Percentiles rank a stretch among this genome's conserved stretches.
These are phyloP conservation scores for Calonectria leucothoes DNA, from an alignment of 2,329 filamentous ascomycete genomes.

Conservation along the genomic window DNA sequence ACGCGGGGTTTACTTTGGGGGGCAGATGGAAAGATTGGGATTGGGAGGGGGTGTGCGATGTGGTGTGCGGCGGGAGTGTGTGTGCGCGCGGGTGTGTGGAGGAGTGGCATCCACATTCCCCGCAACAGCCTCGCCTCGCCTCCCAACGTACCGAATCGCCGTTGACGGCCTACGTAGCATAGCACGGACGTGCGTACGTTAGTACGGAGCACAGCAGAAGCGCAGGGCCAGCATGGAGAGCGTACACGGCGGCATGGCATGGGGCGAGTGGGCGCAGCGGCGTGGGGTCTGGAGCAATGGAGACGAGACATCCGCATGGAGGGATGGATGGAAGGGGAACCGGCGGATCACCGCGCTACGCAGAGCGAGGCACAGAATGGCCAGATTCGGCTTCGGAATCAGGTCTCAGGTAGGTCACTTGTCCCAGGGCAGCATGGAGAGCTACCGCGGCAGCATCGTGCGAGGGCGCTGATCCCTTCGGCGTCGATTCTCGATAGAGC, in stretches of 20 bases:
- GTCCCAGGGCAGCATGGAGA: background rate
- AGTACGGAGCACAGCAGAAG: constrained; percentile 15
- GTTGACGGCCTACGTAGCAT: constrained; percentile 3
- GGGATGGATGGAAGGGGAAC: background rate
- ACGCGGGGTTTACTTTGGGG: constrained; percentile 36
- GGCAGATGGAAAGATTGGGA: constrained; percentile 21
- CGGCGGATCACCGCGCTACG: background rate
- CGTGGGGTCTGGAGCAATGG: constrained; percentile 15
- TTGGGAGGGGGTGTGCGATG: constrained; percentile 25
- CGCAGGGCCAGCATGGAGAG: background rate
- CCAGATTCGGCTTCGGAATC: background rate
- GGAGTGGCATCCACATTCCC: constrained; percentile 41
- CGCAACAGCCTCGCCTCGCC: constrained; percentile 42
- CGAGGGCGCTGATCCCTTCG: background rate
- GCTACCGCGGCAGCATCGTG: background rate
- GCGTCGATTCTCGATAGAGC: background rate
- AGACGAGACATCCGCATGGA: constrained; percentile 2
- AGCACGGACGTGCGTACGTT: constrained; percentile 16
- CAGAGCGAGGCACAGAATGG: background rate
- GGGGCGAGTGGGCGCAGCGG: constrained; percentile 9
- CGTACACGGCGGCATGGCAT: constrained; percentile 1
- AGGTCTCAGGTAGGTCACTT: background rate
- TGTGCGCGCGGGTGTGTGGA: background rate
- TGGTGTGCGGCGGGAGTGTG: background rate
- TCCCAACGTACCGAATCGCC: constrained; percentile 27